Percentiles rank a stretch among this genome's conserved stretches.
Evolutionary conservation across 495 filamentous ascomycete genomes (phyloP).

Genomic region (Usnea hakonensis): DNA sequence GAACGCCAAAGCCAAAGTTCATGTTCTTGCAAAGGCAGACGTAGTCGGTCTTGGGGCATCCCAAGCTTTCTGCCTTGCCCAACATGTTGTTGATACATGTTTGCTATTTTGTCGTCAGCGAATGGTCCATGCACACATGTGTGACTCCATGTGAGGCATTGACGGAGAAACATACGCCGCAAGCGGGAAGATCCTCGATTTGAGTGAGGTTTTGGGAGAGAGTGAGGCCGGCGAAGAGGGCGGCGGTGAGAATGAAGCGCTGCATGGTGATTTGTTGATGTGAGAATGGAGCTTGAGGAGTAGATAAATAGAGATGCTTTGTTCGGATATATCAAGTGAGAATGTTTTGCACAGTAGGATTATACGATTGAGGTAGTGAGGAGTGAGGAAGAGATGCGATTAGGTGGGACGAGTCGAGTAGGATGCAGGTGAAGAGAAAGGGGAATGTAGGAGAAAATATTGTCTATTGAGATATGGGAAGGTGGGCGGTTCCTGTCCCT

Average conservation of each 20-base stretch:
- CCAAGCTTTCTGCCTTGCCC: slow-evolving; percentile 42
- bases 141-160: neutral
- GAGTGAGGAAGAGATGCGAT: neutral
- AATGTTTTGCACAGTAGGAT: slow-evolving; percentile 1
- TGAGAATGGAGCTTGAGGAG: neutral
- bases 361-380: neutral
- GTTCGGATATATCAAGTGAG: neutral
- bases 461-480: neutral
- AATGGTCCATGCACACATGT: neutral
- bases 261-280: slow-evolving; percentile 16
- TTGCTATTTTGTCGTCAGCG: slow-evolving; percentile 40
- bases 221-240: slow-evolving; percentile 18
- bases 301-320: neutral
- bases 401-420: neutral
- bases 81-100: slow-evolving; percentile 71
- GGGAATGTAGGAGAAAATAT: neutral
- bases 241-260: slow-evolving; percentile 16
- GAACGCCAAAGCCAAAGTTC: slow-evolving; percentile 67
- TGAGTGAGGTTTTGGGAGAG: slow-evolving; percentile 19
- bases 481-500: no score
- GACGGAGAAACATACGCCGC: slow-evolving; percentile 19
- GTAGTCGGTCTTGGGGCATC: slow-evolving; percentile 50
- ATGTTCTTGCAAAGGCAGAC: slow-evolving; percentile 62
- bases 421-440: slow-evolving; percentile 1
- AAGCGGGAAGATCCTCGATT: slow-evolving; percentile 19